Evolutionary conservation across 2,329 filamentous ascomycete genomes (phyloP).

Genomic region (Aureobasidium mangrovei): DNA sequence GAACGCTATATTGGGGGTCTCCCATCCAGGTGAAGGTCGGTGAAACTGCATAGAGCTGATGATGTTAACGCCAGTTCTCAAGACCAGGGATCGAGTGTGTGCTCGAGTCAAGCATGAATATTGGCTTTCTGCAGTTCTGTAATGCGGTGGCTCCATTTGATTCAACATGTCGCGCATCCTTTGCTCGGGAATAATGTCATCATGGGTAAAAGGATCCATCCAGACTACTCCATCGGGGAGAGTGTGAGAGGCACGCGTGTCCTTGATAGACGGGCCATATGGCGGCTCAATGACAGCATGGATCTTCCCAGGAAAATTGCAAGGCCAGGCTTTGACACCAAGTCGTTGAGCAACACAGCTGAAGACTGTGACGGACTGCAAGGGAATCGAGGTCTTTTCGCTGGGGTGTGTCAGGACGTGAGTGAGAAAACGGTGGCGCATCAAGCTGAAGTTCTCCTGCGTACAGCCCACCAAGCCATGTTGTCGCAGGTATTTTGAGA

Average conservation of each 20-base stretch:
- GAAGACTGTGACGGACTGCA: conserved; percentile 82
- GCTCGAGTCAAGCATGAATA: conserved; percentile 54
- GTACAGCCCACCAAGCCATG: conserved; percentile 60
- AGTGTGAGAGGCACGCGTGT: conserved; percentile 20
- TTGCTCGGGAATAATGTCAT: conserved; percentile 22
- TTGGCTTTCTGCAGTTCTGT: conserved; percentile 32
- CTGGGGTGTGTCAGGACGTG: conserved; percentile 72
- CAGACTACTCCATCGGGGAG: conserved; percentile 52
- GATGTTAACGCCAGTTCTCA: conserved; percentile 74
- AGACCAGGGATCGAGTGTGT: conserved; percentile 56
- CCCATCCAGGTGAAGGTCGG: conserved; percentile 1
- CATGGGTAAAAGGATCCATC: conserved; percentile 69
- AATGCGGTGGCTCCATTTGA: conserved; percentile 39
- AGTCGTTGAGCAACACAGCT: conserved; percentile 68
- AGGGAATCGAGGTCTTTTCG: conserved; percentile 69
- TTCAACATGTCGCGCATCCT: conserved; percentile 41
- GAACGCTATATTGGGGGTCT: conserved; percentile 48
- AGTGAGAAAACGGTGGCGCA: conserved; percentile 84
- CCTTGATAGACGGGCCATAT: conserved; percentile 37
- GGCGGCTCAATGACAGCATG: conserved; percentile 59
- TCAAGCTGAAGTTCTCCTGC: conserved; percentile 63
- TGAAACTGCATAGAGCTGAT: conserved; percentile 51
- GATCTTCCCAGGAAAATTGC: conserved; percentile 76
- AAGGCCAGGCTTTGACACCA: conserved; percentile 67
- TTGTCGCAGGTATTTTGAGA: conserved; percentile 61